These are phyloP conservation scores for Pseudopyrenochaeta lycopersici DNA, from an alignment of 2,329 filamentous ascomycete species.

Conservation along the genomic window DNA sequence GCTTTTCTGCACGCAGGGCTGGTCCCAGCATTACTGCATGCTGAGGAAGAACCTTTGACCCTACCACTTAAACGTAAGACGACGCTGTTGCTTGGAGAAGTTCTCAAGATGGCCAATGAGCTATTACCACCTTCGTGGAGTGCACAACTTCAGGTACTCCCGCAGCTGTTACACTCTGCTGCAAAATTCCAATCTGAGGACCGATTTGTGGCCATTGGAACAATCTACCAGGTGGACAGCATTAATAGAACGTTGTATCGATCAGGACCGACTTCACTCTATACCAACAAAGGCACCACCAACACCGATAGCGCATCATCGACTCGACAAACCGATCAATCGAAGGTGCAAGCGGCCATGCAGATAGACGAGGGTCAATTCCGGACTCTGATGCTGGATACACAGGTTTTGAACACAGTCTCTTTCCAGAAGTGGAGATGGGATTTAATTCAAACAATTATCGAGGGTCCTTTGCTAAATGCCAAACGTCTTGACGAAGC, in stretches of 20 bases:
- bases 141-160: conserved; percentile 84
- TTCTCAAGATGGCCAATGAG: conserved; percentile 87
- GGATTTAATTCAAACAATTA: conserved; percentile 88
- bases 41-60: conserved; percentile 74
- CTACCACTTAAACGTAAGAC: conserved; percentile 83
- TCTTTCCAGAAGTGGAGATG: conserved; percentile 98
- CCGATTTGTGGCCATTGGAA: conserved; percentile 83
- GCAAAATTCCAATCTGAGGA: conserved; percentile 75
- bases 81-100: conserved; percentile 88
- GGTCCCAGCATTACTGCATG: conserved; percentile 60
- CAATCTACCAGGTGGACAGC: conserved; percentile 97
- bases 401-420: conserved; percentile 84
- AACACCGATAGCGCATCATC: conserved; percentile 27
- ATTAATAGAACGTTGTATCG: conserved; percentile 92
- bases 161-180: conserved; percentile 82
- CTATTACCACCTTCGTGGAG: conserved; percentile 85
- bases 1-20: conserved; percentile 85
- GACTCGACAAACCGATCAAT: conserved; percentile 53
- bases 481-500: conserved; percentile 93
- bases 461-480: conserved; percentile 90
- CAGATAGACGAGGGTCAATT: conserved; percentile 72
- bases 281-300: conserved; percentile 39
- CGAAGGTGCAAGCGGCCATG: conserved; percentile 65
- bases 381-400: conserved; percentile 73
- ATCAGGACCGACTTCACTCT: conserved; percentile 64